Percentiles rank a stretch among this genome's conserved stretches.
Evolutionary conservation across 805 yeast genomes (phyloP).

Genomic region (Saccharomycopsis guyanensis): DNA sequence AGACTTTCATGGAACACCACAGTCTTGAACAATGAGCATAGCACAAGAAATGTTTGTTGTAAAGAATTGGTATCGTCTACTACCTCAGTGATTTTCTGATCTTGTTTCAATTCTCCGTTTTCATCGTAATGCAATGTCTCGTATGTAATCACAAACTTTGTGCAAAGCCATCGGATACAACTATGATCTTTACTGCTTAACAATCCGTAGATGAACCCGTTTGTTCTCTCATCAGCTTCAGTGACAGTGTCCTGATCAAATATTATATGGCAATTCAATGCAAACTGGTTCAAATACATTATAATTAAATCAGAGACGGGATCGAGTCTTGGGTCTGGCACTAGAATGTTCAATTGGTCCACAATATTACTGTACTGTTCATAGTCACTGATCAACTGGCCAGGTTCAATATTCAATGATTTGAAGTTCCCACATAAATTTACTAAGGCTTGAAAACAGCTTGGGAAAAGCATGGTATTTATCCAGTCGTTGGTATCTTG

Average conservation of each 20-base stretch:
- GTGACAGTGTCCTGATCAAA: conserved; percentile 10
- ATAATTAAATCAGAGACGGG: background rate
- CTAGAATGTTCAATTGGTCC: background rate
- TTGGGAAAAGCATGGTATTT: conserved; percentile 1
- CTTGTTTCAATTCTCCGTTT: background rate
- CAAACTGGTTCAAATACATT: conserved; percentile 17
- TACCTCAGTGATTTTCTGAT: conserved; percentile 21
- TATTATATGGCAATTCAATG: conserved; percentile 5
- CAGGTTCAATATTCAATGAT: background rate
- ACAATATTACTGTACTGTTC: background rate
- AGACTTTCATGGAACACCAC: conserved; percentile 29
- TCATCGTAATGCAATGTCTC: background rate
- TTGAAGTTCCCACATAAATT: conserved; percentile 14
- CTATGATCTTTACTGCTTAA: conserved; percentile 13
- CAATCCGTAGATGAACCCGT: conserved; percentile 22
- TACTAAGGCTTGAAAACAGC: conserved; percentile 16
- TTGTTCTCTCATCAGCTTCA: conserved; percentile 8
- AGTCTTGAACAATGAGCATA: conserved; percentile 24
- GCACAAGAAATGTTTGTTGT: conserved; percentile 21
- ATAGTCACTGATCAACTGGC: background rate
- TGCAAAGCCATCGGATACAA: background rate
- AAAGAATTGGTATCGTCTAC: conserved; percentile 3
- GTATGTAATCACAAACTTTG: background rate
- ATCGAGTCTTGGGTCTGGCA: background rate
- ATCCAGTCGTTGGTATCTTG: conserved; percentile 3